These are phyloP conservation scores for Herpetospermum pedunculosum DNA, from an alignment of 306 rosid species.

Conservation along the genomic window DNA sequence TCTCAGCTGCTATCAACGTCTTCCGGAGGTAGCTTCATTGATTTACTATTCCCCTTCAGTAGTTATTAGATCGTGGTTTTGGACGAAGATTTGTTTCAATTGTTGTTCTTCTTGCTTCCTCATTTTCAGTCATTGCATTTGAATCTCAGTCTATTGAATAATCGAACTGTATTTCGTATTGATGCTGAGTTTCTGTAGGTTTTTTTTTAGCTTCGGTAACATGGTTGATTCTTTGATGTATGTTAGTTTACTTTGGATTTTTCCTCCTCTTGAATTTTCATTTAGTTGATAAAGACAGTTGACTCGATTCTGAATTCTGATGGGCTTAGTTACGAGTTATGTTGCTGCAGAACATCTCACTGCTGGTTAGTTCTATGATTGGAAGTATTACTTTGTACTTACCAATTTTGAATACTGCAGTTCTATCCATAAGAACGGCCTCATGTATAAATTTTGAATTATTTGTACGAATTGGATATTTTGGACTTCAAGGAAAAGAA, in stretches of 20 bases:
- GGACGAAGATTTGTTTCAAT: not conserved
- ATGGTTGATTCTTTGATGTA: not conserved
- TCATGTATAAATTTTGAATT: not conserved
- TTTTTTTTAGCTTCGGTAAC: not conserved
- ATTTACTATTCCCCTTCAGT: not conserved
- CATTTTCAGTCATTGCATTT: not conserved
- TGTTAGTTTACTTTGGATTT: not conserved
- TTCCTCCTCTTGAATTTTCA: not conserved
- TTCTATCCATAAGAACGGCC: not conserved
- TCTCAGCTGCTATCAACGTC: not conserved
- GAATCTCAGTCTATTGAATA: not conserved
- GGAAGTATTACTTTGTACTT: not conserved
- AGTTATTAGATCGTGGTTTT: not conserved
- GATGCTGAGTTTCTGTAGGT: not conserved
- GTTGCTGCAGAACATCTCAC: not conserved
- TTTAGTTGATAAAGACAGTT: not conserved
- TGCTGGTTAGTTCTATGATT: not conserved
- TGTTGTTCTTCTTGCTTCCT: not conserved
- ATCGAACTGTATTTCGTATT: not conserved
- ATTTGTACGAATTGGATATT: not conserved
- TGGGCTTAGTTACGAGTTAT: not conserved
- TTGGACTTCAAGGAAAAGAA: not conserved
- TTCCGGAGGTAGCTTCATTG: constrained; percentile 1
- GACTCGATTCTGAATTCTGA: not conserved
- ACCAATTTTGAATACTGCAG: not conserved